Conservation (phyloP, 305 asterid species). For the Fraxinus dipetala region DNA sequence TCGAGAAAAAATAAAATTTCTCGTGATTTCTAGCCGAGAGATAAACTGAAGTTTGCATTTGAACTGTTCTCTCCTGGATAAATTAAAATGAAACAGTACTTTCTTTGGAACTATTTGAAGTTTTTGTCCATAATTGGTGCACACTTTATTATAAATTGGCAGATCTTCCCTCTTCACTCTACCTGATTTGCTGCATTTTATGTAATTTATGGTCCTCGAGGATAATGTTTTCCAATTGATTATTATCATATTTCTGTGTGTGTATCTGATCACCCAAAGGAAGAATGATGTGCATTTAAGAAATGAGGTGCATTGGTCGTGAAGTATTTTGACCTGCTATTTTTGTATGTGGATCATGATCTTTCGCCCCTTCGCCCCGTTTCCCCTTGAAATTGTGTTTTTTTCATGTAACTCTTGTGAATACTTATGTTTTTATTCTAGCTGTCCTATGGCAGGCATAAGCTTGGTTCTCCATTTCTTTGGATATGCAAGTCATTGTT, state of each 20-base stretch:
- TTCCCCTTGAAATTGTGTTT: neutral
- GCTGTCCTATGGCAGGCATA: neutral
- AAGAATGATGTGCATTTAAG: neutral
- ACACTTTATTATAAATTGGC: neutral
- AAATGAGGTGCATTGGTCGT: neutral
- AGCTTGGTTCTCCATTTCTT: neutral
- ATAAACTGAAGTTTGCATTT: neutral
- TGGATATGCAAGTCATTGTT: neutral
- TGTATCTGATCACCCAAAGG: neutral
- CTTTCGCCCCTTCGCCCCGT: neutral
- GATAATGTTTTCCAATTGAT: neutral
- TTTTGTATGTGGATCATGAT: neutral
- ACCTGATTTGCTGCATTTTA: constrained; percentile 1
- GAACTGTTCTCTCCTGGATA: neutral
- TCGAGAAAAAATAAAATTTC: neutral
- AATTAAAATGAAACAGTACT: neutral
- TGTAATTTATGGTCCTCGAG: neutral
- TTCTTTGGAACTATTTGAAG: neutral
- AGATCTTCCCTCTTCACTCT: neutral
- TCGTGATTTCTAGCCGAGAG: neutral
- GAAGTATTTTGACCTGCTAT: constrained; percentile 8
- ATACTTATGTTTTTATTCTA: neutral
- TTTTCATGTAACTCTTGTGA: neutral
- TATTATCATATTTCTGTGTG: neutral
- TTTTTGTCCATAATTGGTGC: neutral